Evolutionary conservation across 495 filamentous ascomycete species (phyloP).

Genomic region (Letharia columbiana): DNA sequence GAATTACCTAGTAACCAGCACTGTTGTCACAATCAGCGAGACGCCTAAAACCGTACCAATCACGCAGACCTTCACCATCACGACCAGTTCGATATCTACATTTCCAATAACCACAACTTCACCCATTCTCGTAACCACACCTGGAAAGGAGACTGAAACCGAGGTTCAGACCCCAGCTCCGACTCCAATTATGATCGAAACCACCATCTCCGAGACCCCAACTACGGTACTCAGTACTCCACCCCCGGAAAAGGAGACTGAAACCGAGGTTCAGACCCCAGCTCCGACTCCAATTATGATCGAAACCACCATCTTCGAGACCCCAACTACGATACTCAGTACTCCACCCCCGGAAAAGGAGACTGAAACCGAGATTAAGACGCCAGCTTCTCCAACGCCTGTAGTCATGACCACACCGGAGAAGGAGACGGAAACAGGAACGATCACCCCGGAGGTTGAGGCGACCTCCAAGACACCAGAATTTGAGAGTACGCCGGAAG

Average conservation of each 20-base stretch:
- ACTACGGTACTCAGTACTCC: neutral
- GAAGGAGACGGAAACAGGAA: neutral
- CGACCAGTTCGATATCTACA: neutral
- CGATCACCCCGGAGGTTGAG: neutral
- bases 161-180: slow-evolving; percentile 1
- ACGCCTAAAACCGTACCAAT: neutral
- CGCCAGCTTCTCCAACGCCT: neutral
- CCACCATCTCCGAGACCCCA: neutral
- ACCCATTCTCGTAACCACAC: neutral
- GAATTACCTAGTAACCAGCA: slow-evolving; percentile 3
- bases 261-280: neutral
- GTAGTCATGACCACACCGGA: neutral
- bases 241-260: neutral
- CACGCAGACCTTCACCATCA: slow-evolving; percentile 5
- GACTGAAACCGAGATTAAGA: neutral
- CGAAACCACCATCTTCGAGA: neutral
- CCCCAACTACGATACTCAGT: neutral
- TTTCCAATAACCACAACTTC: neutral
- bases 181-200: neutral
- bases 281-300: neutral
- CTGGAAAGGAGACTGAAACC: slow-evolving; percentile 2
- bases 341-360: neutral
- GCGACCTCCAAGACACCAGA: neutral
- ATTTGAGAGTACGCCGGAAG: neutral
- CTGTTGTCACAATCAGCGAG: slow-evolving; percentile 8